Base-by-base conservation (phyloP, 805 yeast species). In the Clavispora phyllophila region DNA sequence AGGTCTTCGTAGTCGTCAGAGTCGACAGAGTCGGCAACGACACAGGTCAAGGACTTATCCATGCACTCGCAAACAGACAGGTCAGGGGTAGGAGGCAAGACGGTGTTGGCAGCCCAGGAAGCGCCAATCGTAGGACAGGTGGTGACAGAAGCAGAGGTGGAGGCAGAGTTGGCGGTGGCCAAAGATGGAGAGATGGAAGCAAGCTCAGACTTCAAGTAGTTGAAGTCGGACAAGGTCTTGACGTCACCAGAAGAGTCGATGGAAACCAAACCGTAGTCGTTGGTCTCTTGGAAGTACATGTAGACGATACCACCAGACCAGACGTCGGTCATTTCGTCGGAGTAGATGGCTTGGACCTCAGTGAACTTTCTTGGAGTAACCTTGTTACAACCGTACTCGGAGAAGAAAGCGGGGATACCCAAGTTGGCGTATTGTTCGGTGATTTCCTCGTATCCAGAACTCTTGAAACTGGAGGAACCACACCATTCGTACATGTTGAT, bases 291-390 rank as follows among this genome's bases (percentile, higher is more conserved):
- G 67, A 79, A 85, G 70, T 84, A 85, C 90, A 84, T 80, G 72
- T 84, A 85, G 42, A 84, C 91, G 58, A 85, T 84, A 77, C 91
- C 95, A 69, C 95, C 91, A 39, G 91, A 84, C 93, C 91, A 85
- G 47, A 83, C 83, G 62, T 75, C 84, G 50, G 89, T 84, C 95
- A 85, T 85, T 31, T 84, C 70, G 39, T 62, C 60, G 50, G 82
- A 70, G 68, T 75, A 85, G 31, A 85, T 57, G 45, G 88, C 73
- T 35, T 67, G 77, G 51, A 85, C 85, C 66, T 84, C 91, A 44
- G 79, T 71, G 76, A 85, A 85, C 50, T 63, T 61, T 78, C 91
- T 81, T 67, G 91, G 91, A 33, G 54, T 51, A 45, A 79, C 83
- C 47, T 60, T 70, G 65, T 83, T 84, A 72, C 91, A 84, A 62